These are phyloP conservation scores for Selenicereus undatus DNA, from an alignment of 148 eudicot species.

Conservation along the genomic window DNA sequence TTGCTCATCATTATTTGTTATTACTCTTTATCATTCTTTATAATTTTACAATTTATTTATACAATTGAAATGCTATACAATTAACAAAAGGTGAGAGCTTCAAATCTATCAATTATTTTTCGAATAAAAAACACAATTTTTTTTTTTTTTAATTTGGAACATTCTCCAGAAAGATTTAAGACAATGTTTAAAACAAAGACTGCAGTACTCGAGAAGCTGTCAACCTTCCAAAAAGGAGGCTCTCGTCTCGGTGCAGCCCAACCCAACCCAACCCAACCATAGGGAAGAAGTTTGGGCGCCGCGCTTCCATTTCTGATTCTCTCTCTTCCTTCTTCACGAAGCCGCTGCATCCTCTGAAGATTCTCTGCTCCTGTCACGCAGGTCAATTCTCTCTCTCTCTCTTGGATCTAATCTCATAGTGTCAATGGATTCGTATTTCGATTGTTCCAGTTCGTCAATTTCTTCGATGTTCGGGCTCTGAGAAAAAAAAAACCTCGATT, in stretches of 20 bases:
- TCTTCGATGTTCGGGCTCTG: constrained; percentile 2
- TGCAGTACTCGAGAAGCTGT: not conserved
- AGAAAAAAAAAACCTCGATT: not conserved
- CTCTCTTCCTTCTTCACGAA: not conserved
- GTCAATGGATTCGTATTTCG: not conserved
- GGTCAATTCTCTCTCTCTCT: constrained; percentile 9
- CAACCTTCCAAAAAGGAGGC: not conserved
- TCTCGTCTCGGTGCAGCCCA: not conserved
- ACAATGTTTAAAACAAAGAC: too few species aligned
- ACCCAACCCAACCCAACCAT: not conserved
- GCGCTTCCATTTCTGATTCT: constrained; percentile 6
- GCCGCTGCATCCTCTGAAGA: constrained; percentile 5
- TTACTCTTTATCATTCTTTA: too few species aligned
- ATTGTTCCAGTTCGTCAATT: not conserved
- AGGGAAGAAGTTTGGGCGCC: not conserved
- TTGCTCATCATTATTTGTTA: too few species aligned
- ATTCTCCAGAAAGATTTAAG: too few species aligned
- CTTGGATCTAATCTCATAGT: constrained; percentile 13
- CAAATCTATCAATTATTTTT: too few species aligned
- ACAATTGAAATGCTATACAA: too few species aligned
- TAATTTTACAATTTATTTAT: too few species aligned
- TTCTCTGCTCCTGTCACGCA: constrained; percentile 13
- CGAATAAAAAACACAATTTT: too few species aligned
- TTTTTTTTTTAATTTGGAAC: too few species aligned
- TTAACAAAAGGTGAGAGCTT: too few species aligned